Conservation (phyloP, 306 rosid genomes). For the Hippophae gyantsensis region DNA sequence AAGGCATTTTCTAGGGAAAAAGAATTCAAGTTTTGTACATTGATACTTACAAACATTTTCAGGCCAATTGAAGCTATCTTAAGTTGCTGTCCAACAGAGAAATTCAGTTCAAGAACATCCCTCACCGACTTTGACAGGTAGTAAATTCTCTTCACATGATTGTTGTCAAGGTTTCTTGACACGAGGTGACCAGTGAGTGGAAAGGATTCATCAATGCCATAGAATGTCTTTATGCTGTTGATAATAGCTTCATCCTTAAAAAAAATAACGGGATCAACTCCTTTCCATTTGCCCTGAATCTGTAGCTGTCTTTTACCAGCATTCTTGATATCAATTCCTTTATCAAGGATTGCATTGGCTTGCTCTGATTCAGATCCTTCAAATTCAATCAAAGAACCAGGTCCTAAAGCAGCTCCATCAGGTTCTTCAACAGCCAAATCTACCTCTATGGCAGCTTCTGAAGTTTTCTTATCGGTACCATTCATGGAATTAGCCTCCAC, state of each 20-base stretch:
- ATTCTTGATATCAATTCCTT: slow-evolving; percentile 26
- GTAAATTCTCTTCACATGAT: slow-evolving; percentile 84
- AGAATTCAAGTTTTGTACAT: slow-evolving; percentile 4
- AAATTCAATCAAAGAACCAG: slow-evolving; percentile 20
- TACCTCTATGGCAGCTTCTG: slow-evolving; percentile 39
- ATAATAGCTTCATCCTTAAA: slow-evolving; percentile 66
- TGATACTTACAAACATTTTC: slow-evolving; percentile 90
- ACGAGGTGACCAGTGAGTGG: slow-evolving; percentile 75
- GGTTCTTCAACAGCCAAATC: slow-evolving; percentile 35
- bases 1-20: not conserved
- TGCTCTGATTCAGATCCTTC: slow-evolving; percentile 33
- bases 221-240: slow-evolving; percentile 66
- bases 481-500: slow-evolving; percentile 30
- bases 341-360: slow-evolving; percentile 25
- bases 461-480: slow-evolving; percentile 25
- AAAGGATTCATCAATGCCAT: slow-evolving; percentile 68
- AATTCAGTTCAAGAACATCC: slow-evolving; percentile 82
- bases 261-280: slow-evolving; percentile 90
- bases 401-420: slow-evolving; percentile 32
- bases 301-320: slow-evolving; percentile 64
- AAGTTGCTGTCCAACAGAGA: slow-evolving; percentile 82
- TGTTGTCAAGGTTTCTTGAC: slow-evolving; percentile 66
- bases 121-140: slow-evolving; percentile 75
- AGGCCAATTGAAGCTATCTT: slow-evolving; percentile 89
- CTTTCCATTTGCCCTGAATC: slow-evolving; percentile 89